Conservation (phyloP, 495 filamentous ascomycete species). For the Tricharina praecox region DNA sequence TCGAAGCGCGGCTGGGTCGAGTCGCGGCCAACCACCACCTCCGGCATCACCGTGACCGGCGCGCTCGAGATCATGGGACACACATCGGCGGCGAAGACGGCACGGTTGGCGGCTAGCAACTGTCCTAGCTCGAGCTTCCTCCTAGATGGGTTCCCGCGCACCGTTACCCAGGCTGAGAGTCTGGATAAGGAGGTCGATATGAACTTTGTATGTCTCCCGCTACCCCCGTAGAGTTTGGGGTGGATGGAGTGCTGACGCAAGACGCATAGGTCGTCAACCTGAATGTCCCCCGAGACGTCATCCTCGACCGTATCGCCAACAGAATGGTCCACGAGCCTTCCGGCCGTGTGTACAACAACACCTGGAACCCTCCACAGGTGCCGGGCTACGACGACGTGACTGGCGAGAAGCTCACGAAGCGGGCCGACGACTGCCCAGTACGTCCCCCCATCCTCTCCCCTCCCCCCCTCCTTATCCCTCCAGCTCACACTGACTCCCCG, state of each 20-base stretch:
- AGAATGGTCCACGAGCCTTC: constrained; percentile 90
- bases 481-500: constrained; percentile 5
- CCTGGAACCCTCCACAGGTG: constrained; percentile 71
- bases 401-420: constrained; percentile 66
- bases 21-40: constrained; percentile 23
- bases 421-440: constrained; percentile 55
- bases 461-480: not conserved
- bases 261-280: constrained; percentile 22
- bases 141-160: constrained; percentile 91
- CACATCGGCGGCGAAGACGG: constrained; percentile 12
- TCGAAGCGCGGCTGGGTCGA: constrained; percentile 66
- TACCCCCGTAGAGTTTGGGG: constrained; percentile 4
- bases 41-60: constrained; percentile 26
- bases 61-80: constrained; percentile 15
- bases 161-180: constrained; percentile 55
- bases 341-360: constrained; percentile 83
- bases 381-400: constrained; percentile 77
- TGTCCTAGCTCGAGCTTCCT: constrained; percentile 73
- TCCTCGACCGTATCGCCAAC: constrained; percentile 71
- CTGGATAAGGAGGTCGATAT: constrained; percentile 71
- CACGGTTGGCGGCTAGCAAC: constrained; percentile 34
- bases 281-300: constrained; percentile 45
- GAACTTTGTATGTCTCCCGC: constrained; percentile 65
- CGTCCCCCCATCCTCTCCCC: not conserved
- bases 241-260: not conserved